Evolutionary conservation across 345 rosid species (phyloP).

Genomic region (Orychophragmus violaceus): DNA sequence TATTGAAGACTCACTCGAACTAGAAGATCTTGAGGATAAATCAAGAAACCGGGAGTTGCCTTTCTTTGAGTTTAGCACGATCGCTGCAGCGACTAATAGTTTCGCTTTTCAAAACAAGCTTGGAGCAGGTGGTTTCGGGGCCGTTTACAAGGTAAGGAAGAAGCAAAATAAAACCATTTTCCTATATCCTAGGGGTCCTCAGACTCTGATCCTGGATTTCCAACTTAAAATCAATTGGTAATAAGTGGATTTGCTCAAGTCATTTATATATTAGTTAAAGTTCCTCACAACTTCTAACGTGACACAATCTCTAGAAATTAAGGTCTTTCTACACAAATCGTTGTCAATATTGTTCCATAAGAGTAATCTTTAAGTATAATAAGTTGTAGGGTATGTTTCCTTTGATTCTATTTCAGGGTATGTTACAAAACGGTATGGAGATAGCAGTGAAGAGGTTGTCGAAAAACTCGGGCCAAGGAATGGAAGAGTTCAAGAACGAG

Average conservation of each 20-base stretch:
- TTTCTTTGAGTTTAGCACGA: constrained; percentile 38
- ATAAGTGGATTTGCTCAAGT: no score
- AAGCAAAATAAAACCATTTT: neutral
- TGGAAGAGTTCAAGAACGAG: constrained; percentile 46
- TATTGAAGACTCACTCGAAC: constrained; percentile 24
- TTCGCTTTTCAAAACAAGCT: constrained; percentile 51
- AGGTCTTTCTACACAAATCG: no score
- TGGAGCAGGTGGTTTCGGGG: constrained; percentile 71
- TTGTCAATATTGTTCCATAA: neutral
- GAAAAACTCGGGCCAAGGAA: constrained; percentile 46
- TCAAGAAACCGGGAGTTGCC: constrained; percentile 39
- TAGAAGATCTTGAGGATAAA: constrained; percentile 33
- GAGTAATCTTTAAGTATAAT: neutral
- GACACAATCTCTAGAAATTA: no score
- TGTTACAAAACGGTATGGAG: constrained; percentile 35
- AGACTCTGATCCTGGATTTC: no score
- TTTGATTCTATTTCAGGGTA: constrained; percentile 30
- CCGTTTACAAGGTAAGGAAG: constrained; percentile 56
- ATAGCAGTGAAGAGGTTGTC: constrained; percentile 52
- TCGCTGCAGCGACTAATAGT: constrained; percentile 47
- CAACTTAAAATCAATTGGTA: no score
- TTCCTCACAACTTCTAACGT: no score
- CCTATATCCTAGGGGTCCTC: no score
- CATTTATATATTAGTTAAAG: no score
- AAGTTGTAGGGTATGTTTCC: neutral